These are phyloP conservation scores for Zasmidium angulare DNA, from an alignment of 2,329 filamentous ascomycete species.

Conservation along the genomic window DNA sequence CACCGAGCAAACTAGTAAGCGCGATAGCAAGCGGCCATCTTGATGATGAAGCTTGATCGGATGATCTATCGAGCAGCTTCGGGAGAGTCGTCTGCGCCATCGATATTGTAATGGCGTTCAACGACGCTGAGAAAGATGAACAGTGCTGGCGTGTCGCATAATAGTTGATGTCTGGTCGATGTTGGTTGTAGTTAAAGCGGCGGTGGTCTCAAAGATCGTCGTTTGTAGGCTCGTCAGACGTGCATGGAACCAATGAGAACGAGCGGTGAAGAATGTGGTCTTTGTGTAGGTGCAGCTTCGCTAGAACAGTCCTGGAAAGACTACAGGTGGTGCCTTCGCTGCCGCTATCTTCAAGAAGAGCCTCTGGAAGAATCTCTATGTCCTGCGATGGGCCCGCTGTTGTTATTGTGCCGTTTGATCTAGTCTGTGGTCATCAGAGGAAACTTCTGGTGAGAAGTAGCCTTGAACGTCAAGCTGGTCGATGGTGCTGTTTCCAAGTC, in stretches of 20 bases:
- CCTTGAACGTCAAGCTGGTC: not conserved
- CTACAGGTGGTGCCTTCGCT: too few species aligned
- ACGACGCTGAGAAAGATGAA: not conserved
- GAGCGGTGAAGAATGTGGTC: not conserved
- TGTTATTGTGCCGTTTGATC: not conserved
- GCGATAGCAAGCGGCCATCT: constrained; percentile 1
- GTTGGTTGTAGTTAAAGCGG: not conserved
- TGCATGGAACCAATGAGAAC: not conserved
- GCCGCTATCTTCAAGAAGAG: not conserved
- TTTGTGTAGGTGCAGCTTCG: not conserved
- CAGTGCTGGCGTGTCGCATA: not conserved
- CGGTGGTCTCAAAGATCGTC: not conserved
- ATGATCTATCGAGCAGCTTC: not conserved
- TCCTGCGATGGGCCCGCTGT: not conserved
- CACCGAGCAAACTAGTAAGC: constrained; percentile 6
- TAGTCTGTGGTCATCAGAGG: not conserved
- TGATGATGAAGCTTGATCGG: not conserved
- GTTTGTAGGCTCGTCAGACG: not conserved
- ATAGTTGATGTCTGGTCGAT: not conserved
- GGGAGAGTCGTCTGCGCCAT: not conserved
- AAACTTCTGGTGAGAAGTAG: not conserved
- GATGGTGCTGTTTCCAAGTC: too few species aligned
- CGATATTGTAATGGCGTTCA: not conserved
- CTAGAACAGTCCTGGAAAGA: too few species aligned
- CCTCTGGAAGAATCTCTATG: not conserved